Conservation (phyloP, 1,284 basidiomycete genomes). For the Cutaneotrichosporon sp. region DNA sequence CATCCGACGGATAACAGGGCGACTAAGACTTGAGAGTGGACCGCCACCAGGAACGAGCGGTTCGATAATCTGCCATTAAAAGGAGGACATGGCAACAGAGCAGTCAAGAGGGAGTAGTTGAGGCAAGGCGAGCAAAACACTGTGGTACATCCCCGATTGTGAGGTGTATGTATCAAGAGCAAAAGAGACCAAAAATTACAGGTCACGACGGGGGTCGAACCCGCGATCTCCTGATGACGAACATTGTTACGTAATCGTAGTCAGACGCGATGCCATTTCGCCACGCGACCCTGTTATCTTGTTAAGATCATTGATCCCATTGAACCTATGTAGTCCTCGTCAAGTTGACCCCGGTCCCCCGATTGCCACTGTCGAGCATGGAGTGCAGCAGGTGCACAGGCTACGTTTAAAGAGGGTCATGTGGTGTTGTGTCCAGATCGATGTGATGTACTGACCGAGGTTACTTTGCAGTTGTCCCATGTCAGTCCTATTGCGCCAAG, state of each 20-base stretch:
- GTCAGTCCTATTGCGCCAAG: neutral
- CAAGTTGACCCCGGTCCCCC: neutral
- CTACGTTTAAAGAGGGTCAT: neutral
- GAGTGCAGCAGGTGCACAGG: no score
- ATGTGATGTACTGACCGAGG: no score
- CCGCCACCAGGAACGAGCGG: no score
- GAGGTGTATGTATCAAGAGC: neutral
- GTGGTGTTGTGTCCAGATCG: no score
- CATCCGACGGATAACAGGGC: no score
- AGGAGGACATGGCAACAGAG: no score
- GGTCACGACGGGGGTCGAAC: conserved; percentile 10
- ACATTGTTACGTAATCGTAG: conserved; percentile 3
- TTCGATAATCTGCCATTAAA: no score
- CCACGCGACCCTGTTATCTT: conserved; percentile 11
- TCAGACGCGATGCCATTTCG: conserved; percentile 21
- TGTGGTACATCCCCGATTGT: no score
- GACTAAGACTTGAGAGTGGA: no score
- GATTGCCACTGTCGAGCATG: no score
- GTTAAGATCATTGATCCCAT: neutral
- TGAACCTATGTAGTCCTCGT: no score
- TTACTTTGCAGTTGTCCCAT: neutral
- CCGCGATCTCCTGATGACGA: conserved; percentile 7
- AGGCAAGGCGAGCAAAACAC: no score
- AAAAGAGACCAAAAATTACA: neutral
- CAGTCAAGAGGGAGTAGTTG: neutral